Evolutionary conservation across 106 monocot genomes (phyloP), one percentile per base, ranked within the genome.

Genomic region (Iris macrosiphon): DNA sequence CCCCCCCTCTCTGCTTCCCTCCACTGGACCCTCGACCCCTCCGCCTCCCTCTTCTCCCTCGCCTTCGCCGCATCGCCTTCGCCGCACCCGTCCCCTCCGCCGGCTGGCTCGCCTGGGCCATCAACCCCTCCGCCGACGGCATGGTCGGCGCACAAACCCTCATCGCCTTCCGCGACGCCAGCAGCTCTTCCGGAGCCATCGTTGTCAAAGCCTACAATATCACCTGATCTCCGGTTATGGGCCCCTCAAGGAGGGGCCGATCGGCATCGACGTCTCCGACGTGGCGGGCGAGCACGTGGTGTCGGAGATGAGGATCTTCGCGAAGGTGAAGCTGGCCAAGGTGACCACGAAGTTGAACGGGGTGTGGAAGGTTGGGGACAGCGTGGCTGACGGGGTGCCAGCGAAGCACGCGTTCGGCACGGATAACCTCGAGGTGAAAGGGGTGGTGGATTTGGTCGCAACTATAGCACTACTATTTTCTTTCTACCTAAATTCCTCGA

Each of bases 71-170:
- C 37, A 84, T 84, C 17, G 84, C 77, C 63, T 34, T 52, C 38
- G 70, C 84, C 14, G 12, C 70, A 2, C 79, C 80, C 3, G 49
- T 68, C 0, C 11, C 49, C 2, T 29, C 73, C 15, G 34, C 28
- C 1, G 80, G 84, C 0, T 87, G 86, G 86, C 63, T 66, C 21
- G 72, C 80, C n/a, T 85, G 85, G 85, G 76, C 70, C 4, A 74
- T 87, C 55, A 87, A 87, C 59, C 80, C 81, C 20, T 25, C 34
- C 18, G 52, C 22, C 35, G 10, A 25, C 21, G 60, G 55, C 35
- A 81, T 87, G 78, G 4, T 57, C 18, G 87, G 81, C 3, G 45
- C 77, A 0, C 81, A 81, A 56, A 47, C 87, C 23, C 70, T 86
- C n/a, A 41, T 80, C 56, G 86, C 77, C 14, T 70, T 70, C 65